A percentile compares a stretch with the other conserved stretches of the same genome.
phyloP scores from a whole-genome alignment of 805 yeast genomes.

The Schizosaccharomyces lindneri region DNA sequence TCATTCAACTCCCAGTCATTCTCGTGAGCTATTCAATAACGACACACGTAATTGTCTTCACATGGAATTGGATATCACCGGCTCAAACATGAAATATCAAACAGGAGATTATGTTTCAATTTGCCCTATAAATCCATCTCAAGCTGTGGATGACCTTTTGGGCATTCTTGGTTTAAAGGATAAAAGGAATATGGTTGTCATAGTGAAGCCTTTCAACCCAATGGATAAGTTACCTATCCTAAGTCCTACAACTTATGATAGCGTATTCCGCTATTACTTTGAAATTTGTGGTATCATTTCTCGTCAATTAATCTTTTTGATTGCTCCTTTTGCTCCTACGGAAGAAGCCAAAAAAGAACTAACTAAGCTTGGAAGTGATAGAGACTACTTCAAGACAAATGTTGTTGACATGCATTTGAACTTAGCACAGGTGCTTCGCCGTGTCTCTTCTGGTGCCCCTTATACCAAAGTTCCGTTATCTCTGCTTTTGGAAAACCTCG shows the following conservation, averaged over 20 bases:
- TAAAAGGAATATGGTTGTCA: conserved; percentile 31
- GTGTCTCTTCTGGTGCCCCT: conserved; percentile 33
- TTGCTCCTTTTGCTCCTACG: conserved; percentile 64
- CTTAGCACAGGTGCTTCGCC: conserved; percentile 46
- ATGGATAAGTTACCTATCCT: conserved; percentile 21
- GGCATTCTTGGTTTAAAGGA: conserved; percentile 32
- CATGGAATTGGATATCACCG: conserved; percentile 61
- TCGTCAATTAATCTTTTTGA: conserved; percentile 51
- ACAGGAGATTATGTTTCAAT: conserved; percentile 93
- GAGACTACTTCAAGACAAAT: conserved; percentile 37
- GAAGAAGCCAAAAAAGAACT: conserved; percentile 27
- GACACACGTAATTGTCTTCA: conserved; percentile 60
- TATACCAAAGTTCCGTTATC: conserved; percentile 69
- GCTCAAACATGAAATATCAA: conserved; percentile 51
- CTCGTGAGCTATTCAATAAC: conserved; percentile 48
- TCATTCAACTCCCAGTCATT: conserved; percentile 34
- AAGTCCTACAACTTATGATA: conserved; percentile 58
- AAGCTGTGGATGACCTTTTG: conserved; percentile 43
- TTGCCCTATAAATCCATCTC: conserved; percentile 76
- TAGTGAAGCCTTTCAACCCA: conserved; percentile 40
- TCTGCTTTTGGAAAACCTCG: conserved; percentile 55
- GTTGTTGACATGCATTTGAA: conserved; percentile 39
- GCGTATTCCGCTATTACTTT: conserved; percentile 61
- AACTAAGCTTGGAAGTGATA: conserved; percentile 34
- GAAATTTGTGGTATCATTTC: conserved; percentile 87